These are phyloP conservation scores for Astrephomene gubernaculifera DNA, from an alignment of 139 green algal genomes.

Conservation along the genomic window DNA sequence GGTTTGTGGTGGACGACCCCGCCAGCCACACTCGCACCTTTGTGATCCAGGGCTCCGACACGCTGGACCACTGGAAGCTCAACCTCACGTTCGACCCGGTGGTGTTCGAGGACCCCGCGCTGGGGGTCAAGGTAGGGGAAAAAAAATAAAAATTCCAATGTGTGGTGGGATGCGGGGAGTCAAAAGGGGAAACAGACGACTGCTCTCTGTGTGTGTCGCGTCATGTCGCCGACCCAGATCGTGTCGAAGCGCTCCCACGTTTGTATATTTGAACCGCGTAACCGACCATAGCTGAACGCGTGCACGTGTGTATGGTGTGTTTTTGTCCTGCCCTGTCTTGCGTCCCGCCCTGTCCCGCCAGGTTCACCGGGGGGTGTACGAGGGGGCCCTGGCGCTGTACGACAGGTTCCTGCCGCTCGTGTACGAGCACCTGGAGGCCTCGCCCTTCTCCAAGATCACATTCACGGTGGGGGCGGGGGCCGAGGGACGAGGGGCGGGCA, in stretches of 20 bases:
- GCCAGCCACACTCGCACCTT: slow-evolving; percentile 76
- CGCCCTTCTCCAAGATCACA: slow-evolving; percentile 74
- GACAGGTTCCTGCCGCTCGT: slow-evolving; percentile 90
- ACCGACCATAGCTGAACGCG: too few species aligned
- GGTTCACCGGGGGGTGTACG: slow-evolving; percentile 96
- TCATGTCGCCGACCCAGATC: too few species aligned
- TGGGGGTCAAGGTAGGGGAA: slow-evolving; percentile 79
- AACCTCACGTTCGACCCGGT: slow-evolving; percentile 98
- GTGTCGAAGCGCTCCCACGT: too few species aligned
- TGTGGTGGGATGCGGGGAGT: background rate
- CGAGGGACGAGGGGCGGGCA: background rate
- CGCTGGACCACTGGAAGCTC: slow-evolving; percentile 84
- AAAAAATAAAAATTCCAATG: too few species aligned
- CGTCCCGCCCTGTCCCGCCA: too few species aligned
- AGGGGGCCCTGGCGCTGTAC: slow-evolving; percentile 89
- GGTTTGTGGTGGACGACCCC: slow-evolving; percentile 89
- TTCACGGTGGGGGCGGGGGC: slow-evolving; percentile 72
- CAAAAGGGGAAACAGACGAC: too few species aligned
- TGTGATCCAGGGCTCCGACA: slow-evolving; percentile 77
- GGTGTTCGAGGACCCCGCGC: slow-evolving; percentile 88
- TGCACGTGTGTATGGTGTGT: too few species aligned
- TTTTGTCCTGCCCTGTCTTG: too few species aligned
- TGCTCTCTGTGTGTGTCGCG: background rate
- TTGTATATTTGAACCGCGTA: too few species aligned
- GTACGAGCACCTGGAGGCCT: slow-evolving; percentile 82